Percentiles rank a stretch among this genome's conserved stretches.
Evolutionary conservation across 192 early-diverging fungal species (phyloP).

Genomic region (Umbelopsis vinacea): DNA sequence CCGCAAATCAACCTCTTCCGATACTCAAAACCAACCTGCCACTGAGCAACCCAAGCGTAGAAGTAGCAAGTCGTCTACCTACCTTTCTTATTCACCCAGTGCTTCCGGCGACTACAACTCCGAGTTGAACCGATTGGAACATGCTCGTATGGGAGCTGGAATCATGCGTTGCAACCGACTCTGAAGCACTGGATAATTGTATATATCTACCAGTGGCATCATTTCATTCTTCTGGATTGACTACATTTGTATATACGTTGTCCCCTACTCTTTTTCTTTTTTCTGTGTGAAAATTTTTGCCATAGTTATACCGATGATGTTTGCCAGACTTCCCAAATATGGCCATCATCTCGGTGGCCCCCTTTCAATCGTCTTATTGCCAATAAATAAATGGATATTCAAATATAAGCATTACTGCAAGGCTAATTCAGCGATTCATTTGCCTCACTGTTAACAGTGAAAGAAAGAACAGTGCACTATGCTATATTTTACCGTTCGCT

Average conservation of each 20-base stretch:
- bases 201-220: neutral
- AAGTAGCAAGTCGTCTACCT: conserved; percentile 11
- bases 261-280: neutral
- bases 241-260: neutral
- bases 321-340: too few species aligned
- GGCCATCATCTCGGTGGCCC: too few species aligned
- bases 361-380: too few species aligned
- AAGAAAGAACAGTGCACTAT: too few species aligned
- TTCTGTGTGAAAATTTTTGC: neutral
- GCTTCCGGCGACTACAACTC: neutral
- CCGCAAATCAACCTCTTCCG: conserved; percentile 8
- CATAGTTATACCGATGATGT: too few species aligned
- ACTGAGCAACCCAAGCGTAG: neutral
- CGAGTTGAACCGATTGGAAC: conserved; percentile 2
- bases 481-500: too few species aligned
- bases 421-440: too few species aligned
- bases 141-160: conserved; percentile 9
- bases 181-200: neutral
- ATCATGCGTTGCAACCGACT: conserved; percentile 17
- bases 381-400: too few species aligned
- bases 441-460: too few species aligned
- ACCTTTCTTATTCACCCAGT: conserved; percentile 7
- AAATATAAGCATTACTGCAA: too few species aligned
- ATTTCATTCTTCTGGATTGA: neutral
- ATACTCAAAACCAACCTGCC: neutral